Conservation (phyloP, 805 yeast genomes). For the Brettanomyces bruxellensis region DNA sequence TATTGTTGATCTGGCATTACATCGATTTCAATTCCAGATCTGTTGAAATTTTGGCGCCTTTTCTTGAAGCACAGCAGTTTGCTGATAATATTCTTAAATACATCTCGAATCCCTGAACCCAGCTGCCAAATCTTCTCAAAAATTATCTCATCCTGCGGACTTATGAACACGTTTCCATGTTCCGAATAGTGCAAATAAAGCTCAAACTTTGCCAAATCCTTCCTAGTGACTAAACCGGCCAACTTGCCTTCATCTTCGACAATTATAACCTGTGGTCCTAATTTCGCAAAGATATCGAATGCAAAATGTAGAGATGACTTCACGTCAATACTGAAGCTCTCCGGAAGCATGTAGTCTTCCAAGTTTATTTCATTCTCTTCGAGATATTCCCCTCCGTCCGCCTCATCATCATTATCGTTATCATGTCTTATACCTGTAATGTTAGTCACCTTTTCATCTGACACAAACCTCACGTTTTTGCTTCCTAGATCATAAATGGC, state of each 20-base stretch:
- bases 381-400: not conserved
- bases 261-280: conserved; percentile 72
- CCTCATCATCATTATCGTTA: not conserved
- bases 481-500: not conserved
- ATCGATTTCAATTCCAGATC: too few relatives aligned
- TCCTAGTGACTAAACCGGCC: conserved; percentile 74
- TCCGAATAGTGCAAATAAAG: conserved; percentile 21
- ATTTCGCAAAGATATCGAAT: conserved; percentile 58
- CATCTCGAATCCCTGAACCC: not conserved
- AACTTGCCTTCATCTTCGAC: conserved; percentile 54
- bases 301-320: conserved; percentile 50
- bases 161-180: conserved; percentile 19
- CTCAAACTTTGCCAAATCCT: conserved; percentile 69
- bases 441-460: not conserved
- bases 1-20: too few relatives aligned
- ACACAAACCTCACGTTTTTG: not conserved
- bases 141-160: conserved; percentile 12
- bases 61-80: not conserved
- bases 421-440: not conserved
- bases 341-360: conserved; percentile 32
- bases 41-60: too few relatives aligned
- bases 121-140: conserved; percentile 12
- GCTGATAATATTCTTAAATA: not conserved
- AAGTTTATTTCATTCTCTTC: conserved; percentile 14
- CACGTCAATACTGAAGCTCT: conserved; percentile 54